A percentile compares a stretch with the other conserved stretches of the same genome.
These are phyloP conservation scores for Capsicum chinense DNA, from an alignment of 257 asterid species.

Conservation along the genomic window DNA sequence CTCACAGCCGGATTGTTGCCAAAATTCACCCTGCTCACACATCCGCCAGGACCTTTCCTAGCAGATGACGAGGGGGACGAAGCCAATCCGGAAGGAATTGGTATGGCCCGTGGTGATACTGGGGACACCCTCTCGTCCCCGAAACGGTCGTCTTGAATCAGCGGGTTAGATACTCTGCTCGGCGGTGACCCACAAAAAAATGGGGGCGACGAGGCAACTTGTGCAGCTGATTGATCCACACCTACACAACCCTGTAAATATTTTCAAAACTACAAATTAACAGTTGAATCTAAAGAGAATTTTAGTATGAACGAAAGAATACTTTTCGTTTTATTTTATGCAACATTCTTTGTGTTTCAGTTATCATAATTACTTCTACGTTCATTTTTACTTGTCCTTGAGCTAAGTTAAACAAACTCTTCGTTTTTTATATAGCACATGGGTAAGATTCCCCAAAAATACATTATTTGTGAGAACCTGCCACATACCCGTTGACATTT, in stretches of 20 bases:
- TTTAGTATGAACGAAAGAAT: background rate
- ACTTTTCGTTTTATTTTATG: background rate
- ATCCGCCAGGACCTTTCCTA: constrained; percentile 56
- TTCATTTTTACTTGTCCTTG: too few relatives aligned
- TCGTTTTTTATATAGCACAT: too few relatives aligned
- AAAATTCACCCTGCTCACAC: constrained; percentile 70
- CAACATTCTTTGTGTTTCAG: too few relatives aligned
- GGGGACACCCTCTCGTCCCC: constrained; percentile 68
- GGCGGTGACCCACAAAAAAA: constrained; percentile 99
- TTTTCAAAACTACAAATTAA: background rate
- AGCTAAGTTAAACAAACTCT: too few relatives aligned
- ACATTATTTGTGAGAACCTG: too few relatives aligned
- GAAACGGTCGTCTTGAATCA: constrained; percentile 83
- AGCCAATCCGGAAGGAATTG: constrained; percentile 56
- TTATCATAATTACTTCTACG: too few relatives aligned
- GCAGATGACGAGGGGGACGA: constrained; percentile 63
- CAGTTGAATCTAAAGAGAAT: background rate
- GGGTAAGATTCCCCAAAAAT: too few relatives aligned
- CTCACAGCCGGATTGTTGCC: constrained; percentile 92
- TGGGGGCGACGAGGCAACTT: constrained; percentile 95
- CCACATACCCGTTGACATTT: too few relatives aligned
- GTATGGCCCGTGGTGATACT: constrained; percentile 65
- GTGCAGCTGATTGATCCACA: constrained; percentile 57
- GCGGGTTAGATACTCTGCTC: constrained; percentile 98
- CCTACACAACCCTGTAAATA: constrained; percentile 51